These are phyloP conservation scores for Colletotrichum simmondsii DNA, from an alignment of 2,329 filamentous ascomycete genomes.

Conservation along the genomic window DNA sequence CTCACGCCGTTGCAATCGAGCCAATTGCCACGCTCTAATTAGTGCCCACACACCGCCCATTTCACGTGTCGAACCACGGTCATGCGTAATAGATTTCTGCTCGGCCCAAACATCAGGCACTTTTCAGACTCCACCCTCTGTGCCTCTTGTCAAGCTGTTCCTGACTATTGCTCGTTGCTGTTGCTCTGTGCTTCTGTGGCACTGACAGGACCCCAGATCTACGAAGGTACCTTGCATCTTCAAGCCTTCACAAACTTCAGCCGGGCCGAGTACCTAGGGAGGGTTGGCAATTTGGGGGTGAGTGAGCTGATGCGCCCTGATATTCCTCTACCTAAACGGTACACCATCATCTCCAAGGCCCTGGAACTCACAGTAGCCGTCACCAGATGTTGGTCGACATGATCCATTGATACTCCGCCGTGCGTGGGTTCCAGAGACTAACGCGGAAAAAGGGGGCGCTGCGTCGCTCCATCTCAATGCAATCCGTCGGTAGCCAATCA, in stretches of 20 bases:
- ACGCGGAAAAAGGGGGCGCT: background rate
- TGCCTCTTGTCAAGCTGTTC: background rate
- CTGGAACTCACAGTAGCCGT: background rate
- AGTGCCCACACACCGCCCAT: constrained; percentile 33
- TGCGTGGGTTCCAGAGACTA: background rate
- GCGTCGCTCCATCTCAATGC: background rate
- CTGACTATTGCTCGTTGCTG: background rate
- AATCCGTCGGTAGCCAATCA: constrained; percentile 6
- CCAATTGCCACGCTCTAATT: constrained; percentile 22
- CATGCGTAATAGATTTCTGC: constrained; percentile 28
- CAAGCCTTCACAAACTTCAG: background rate
- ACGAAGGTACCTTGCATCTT: background rate
- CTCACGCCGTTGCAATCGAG: constrained; percentile 17
- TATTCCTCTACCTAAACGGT: background rate
- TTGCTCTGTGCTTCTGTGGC: background rate
- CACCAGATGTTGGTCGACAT: constrained; percentile 1
- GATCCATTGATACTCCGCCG: background rate
- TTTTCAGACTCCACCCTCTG: background rate
- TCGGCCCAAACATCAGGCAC: constrained; percentile 16
- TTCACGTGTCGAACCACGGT: constrained; percentile 34
- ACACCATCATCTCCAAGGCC: background rate
- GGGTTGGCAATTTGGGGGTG: too few species aligned
- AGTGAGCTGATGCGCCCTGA: constrained; percentile 16
- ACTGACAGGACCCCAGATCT: constrained; percentile 10
- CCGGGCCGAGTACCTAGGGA: background rate